Conservation (phyloP, 345 rosid species). For the Gynandropsis gynandra region DNA sequence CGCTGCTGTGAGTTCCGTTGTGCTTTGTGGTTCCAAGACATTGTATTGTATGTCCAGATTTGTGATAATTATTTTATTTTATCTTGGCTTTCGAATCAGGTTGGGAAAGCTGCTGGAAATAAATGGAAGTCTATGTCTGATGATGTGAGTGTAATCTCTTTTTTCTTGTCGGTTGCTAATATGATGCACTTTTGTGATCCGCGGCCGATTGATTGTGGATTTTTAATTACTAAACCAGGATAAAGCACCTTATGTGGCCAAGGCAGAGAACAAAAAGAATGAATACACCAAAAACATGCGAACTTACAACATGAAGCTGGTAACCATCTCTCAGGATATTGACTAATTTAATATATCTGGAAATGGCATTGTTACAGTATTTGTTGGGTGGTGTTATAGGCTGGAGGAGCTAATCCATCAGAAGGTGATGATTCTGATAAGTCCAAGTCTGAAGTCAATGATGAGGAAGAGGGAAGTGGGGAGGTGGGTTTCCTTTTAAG, state of each 20-base stretch:
- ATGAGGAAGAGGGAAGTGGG: constrained; percentile 48
- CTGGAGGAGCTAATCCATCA: constrained; percentile 36
- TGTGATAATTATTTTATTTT: constrained; percentile 14
- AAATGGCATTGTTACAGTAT: background rate
- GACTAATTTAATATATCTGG: background rate
- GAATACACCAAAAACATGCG: constrained; percentile 55
- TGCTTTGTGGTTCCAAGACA: background rate
- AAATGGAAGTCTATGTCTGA: constrained; percentile 69
- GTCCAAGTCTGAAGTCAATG: constrained; percentile 78
- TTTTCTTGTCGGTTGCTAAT: background rate
- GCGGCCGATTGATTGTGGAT: background rate
- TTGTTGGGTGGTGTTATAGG: constrained; percentile 24
- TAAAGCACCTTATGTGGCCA: constrained; percentile 49
- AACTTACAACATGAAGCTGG: constrained; percentile 61
- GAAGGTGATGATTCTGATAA: constrained; percentile 70
- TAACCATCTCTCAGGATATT: constrained; percentile 8
- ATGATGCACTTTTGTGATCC: background rate
- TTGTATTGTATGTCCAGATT: constrained; percentile 4
- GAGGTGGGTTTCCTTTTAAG: constrained; percentile 34
- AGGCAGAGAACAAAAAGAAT: constrained; percentile 55
- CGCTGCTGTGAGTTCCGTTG: constrained; percentile 42
- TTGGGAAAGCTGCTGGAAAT: constrained; percentile 74
- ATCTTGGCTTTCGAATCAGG: constrained; percentile 29
- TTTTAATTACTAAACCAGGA: constrained; percentile 31
- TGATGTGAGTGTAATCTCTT: constrained; percentile 37